Conservation (phyloP, 305 asterid genomes). For the Rubia peregrina region DNA sequence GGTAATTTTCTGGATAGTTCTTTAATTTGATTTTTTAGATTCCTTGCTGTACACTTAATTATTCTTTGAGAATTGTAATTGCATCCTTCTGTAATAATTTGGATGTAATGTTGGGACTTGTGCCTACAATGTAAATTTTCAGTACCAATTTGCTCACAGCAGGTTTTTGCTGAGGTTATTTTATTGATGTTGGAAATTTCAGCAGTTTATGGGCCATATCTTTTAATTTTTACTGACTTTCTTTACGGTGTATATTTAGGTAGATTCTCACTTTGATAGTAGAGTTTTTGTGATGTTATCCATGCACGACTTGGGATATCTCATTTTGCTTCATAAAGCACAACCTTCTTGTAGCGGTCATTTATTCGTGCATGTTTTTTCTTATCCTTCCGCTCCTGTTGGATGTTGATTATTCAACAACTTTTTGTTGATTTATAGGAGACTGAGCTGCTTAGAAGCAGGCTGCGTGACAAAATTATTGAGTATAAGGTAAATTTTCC, state of each 20-base stretch:
- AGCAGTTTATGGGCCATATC: neutral
- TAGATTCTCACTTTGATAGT: neutral
- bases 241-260: neutral
- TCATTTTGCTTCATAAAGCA: neutral
- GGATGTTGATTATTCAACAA: slow-evolving; percentile 5
- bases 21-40: neutral
- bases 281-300: neutral
- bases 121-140: neutral
- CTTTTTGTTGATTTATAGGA: slow-evolving; percentile 28
- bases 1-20: slow-evolving; percentile 22
- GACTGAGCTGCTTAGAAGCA: slow-evolving; percentile 40
- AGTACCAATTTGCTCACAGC: neutral
- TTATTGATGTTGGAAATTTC: neutral
- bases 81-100: neutral
- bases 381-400: neutral
- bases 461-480: slow-evolving; percentile 31
- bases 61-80: neutral
- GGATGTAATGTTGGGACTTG: neutral
- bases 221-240: neutral
- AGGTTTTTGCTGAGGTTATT: neutral
- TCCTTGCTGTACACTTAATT: neutral
- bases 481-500: slow-evolving; percentile 32
- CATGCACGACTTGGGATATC: neutral
- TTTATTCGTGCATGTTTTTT: neutral
- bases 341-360: neutral